These are phyloP conservation scores for Coemansia brasiliensis DNA, from an alignment of 192 early-diverging fungal genomes.

Conservation along the genomic window DNA sequence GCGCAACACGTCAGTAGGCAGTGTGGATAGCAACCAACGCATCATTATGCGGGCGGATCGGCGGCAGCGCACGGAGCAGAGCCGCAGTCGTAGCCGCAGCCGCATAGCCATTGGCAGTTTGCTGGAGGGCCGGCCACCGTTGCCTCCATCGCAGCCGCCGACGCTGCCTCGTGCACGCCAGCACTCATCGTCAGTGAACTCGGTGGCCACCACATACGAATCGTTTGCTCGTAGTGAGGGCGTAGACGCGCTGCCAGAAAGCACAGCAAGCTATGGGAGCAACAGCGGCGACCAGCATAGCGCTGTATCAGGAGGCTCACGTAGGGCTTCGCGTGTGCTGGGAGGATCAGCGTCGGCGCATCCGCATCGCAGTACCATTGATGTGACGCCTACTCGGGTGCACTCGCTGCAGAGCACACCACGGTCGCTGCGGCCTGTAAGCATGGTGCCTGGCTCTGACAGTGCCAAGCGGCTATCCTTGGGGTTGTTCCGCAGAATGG, in stretches of 20 bases:
- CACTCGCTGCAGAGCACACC: constrained; percentile 44
- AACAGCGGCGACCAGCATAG: not conserved
- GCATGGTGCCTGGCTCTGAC: constrained; percentile 29
- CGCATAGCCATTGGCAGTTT: constrained; percentile 12
- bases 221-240: not conserved
- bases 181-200: constrained; percentile 9
- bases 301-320: too few species aligned
- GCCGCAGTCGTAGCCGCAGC: constrained; percentile 41
- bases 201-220: constrained; percentile 6
- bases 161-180: not conserved
- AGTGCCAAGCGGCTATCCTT: constrained; percentile 47
- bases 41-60: constrained; percentile 38
- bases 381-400: constrained; percentile 24
- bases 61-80: constrained; percentile 34
- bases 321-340: too few species aligned
- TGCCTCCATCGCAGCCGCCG: constrained; percentile 4
- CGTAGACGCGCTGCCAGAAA: not conserved
- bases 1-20: constrained; percentile 30
- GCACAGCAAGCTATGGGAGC: constrained; percentile 8
- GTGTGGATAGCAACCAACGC: constrained; percentile 30
- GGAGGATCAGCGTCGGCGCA: constrained; percentile 9
- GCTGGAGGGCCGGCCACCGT: constrained; percentile 13
- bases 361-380: constrained; percentile 37
- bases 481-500: constrained; percentile 33
- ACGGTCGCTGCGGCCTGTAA: constrained; percentile 37